Conservation (phyloP, 257 asterid genomes). For the Buddleja alternifolia region DNA sequence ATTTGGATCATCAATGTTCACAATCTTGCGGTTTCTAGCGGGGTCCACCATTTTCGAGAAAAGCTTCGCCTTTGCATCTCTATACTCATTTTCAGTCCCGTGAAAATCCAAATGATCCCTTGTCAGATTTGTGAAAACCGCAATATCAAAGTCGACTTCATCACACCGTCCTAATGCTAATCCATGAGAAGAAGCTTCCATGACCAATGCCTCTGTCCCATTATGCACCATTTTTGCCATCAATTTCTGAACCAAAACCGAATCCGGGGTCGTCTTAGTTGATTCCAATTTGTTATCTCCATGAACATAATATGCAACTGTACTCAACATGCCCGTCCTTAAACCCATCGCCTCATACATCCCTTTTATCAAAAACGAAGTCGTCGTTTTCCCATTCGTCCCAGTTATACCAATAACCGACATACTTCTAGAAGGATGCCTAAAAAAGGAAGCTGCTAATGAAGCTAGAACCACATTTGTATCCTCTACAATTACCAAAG, state of each 20-base stretch:
- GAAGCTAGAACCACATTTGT: conserved; percentile 70
- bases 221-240: conserved; percentile 93
- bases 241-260: conserved; percentile 79
- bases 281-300: conserved; percentile 84
- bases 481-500: conserved; percentile 88
- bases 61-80: conserved; percentile 66
- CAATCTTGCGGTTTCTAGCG: conserved; percentile 73
- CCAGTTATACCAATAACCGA: conserved; percentile 83
- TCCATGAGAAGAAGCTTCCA: conserved; percentile 82
- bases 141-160: conserved; percentile 88
- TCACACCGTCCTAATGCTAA: conserved; percentile 69
- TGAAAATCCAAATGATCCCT: conserved; percentile 75
- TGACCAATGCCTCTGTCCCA: conserved; percentile 86
- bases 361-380: conserved; percentile 67
- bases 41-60: conserved; percentile 88
- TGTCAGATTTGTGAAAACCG: conserved; percentile 77
- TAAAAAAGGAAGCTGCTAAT: conserved; percentile 75
- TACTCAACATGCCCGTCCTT: conserved; percentile 90
- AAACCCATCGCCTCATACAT: conserved; percentile 97
- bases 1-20: conserved; percentile 82
- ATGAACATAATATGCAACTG: conserved; percentile 69
- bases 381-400: conserved; percentile 79
- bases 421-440: conserved; percentile 80
- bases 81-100: conserved; percentile 71
- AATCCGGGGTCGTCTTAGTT: conserved; percentile 51